Evolutionary conservation across 73 alveolate genomes (phyloP).

Genomic region (Paraurostyla sp.): DNA sequence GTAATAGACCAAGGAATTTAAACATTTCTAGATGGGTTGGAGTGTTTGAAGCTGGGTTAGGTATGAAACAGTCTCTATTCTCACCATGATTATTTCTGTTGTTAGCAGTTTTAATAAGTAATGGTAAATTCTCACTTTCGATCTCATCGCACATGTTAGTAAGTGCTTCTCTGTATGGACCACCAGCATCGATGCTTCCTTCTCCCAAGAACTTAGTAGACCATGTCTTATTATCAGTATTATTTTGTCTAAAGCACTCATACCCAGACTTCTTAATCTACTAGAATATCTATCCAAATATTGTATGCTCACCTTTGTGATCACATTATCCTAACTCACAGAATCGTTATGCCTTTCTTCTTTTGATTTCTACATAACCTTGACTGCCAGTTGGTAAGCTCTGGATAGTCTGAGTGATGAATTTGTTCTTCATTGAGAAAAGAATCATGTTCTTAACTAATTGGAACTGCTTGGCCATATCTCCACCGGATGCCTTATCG

Average conservation of each 20-base stretch:
- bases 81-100: conserved; percentile 75
- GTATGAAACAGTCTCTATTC: conserved; percentile 80
- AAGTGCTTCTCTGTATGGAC: conserved; percentile 87
- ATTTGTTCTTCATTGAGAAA: not conserved
- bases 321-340: conserved; percentile 70
- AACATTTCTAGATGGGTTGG: conserved; percentile 78
- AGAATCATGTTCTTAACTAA: not conserved
- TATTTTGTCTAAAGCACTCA: conserved; percentile 29
- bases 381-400: not conserved
- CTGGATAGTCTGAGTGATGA: not conserved
- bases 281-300: conserved; percentile 76
- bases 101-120: conserved; percentile 82
- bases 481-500: not conserved
- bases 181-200: conserved; percentile 87
- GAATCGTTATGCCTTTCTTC: conserved; percentile 72
- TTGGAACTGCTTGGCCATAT: not conserved
- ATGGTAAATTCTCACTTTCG: conserved; percentile 66
- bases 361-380: not conserved
- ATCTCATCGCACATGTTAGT: conserved; percentile 81
- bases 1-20: conserved; percentile 70
- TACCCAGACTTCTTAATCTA: conserved; percentile 2
- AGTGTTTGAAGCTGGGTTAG: conserved; percentile 77
- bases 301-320: conserved; percentile 67
- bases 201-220: conserved; percentile 78
- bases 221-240: conserved; percentile 69